Percentiles rank a stretch among this genome's conserved stretches.
These are phyloP conservation scores for Zea luxurians DNA, from an alignment of 176 grass and related monocot genomes.

Conservation along the genomic window DNA sequence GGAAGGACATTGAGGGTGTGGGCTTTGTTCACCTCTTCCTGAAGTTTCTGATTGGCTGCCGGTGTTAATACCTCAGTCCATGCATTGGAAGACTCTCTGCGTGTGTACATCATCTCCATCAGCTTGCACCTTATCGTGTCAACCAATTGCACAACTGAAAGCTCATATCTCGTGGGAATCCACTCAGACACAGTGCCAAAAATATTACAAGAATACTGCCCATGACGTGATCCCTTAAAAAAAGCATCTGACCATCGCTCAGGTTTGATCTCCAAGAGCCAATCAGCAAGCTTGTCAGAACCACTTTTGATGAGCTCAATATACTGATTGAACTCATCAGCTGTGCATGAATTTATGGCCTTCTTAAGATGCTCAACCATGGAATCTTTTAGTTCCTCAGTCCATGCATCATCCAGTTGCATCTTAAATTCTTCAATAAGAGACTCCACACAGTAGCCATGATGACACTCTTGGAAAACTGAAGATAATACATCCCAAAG, in stretches of 20 bases:
- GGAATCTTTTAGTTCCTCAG: constrained; percentile 65
- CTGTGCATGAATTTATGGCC: constrained; percentile 73
- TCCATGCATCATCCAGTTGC: constrained; percentile 69
- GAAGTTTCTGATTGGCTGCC: constrained; percentile 68
- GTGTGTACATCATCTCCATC: constrained; percentile 93
- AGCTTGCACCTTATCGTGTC: constrained; percentile 85
- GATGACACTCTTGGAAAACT: constrained; percentile 75
- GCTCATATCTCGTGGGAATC: constrained; percentile 72
- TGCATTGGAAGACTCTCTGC: constrained; percentile 62
- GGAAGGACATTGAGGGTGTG: constrained; percentile 66
- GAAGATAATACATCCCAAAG: constrained; percentile 63
- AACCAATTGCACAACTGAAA: constrained; percentile 84
- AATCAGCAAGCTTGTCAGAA: constrained; percentile 81
- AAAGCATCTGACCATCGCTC: constrained; percentile 92
- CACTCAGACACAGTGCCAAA: constrained; percentile 61
- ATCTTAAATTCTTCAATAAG: constrained; percentile 83
- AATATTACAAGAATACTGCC: constrained; percentile 72
- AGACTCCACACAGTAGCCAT: constrained; percentile 68
- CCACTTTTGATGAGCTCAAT: constrained; percentile 68
- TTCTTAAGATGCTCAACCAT: constrained; percentile 76
- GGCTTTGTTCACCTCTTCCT: constrained; percentile 73
- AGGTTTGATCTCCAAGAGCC: constrained; percentile 84
- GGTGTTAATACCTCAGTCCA: constrained; percentile 71
- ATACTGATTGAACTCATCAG: constrained; percentile 72
- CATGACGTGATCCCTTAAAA: constrained; percentile 73